phyloP scores from a whole-genome alignment of 1,284 basidiomycete genomes.

The Tetrapyrgos nigripes region DNA sequence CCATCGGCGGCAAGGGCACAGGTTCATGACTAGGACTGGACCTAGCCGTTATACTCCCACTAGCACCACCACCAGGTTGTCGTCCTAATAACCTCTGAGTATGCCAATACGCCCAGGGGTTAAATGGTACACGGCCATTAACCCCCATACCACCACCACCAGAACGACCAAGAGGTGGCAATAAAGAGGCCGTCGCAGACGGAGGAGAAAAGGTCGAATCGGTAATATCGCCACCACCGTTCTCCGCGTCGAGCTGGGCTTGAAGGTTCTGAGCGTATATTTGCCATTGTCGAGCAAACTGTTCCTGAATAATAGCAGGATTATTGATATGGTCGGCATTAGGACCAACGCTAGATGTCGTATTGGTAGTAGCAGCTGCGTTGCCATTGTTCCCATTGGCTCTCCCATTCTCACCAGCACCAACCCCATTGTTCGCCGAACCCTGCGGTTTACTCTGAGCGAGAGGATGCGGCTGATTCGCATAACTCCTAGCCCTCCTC shows the following conservation, averaged over 20 bases:
- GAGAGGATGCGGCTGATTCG: conserved; percentile 16
- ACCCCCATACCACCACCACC: background rate
- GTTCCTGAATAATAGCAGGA: conserved; percentile 63
- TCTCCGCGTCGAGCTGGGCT: conserved; percentile 78
- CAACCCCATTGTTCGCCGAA: no score
- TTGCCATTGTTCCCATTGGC: background rate
- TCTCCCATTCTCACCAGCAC: no score
- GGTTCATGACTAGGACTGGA: conserved; percentile 82
- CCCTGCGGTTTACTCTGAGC: conserved; percentile 27
- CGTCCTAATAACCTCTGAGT: conserved; percentile 52
- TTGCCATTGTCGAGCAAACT: conserved; percentile 75
- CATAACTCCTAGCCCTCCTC: conserved; percentile 53
- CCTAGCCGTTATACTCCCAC: conserved; percentile 62
- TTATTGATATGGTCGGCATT: conserved; percentile 56
- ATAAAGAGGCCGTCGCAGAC: conserved; percentile 57
- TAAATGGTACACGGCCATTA: conserved; percentile 42
- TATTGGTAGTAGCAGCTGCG: conserved; percentile 29
- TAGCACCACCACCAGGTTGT: conserved; percentile 31
- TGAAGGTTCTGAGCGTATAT: conserved; percentile 78
- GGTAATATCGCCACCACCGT: conserved; percentile 64
- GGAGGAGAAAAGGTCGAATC: conserved; percentile 79
- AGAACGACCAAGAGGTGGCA: conserved; percentile 51
- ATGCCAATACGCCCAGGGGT: conserved; percentile 72
- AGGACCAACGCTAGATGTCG: conserved; percentile 25
- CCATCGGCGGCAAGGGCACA: conserved; percentile 52